phyloP scores from a whole-genome alignment of 2,329 filamentous ascomycete species.

The Verticillium nonalfalfae region DNA sequence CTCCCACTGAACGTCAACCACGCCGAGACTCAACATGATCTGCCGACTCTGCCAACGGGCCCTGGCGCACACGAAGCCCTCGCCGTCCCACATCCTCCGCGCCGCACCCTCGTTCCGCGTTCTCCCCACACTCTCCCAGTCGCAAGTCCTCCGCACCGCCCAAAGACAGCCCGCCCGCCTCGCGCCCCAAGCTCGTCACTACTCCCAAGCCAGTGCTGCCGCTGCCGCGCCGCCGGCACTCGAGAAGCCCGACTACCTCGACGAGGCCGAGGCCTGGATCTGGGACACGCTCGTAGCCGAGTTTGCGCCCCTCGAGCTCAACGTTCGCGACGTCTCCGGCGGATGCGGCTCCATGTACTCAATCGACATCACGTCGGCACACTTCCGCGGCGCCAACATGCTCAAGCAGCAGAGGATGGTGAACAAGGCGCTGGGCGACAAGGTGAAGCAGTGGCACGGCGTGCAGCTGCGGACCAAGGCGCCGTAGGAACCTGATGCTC shows the following conservation, averaged over 20 bases:
- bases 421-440: slow-evolving; percentile 65
- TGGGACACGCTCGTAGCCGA: slow-evolving; percentile 46
- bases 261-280: slow-evolving; percentile 51
- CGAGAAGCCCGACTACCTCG: slow-evolving; percentile 43
- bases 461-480: slow-evolving; percentile 70
- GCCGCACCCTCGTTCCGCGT: neutral
- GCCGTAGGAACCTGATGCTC: slow-evolving; percentile 20
- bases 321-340: slow-evolving; percentile 75
- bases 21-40: slow-evolving; percentile 3
- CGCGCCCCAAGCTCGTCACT: neutral
- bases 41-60: slow-evolving; percentile 11
- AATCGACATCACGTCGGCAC: slow-evolving; percentile 67
- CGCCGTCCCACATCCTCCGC: neutral
- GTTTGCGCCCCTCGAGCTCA: slow-evolving; percentile 43
- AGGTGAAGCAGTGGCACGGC: slow-evolving; percentile 78
- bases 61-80: slow-evolving; percentile 4
- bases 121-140: neutral
- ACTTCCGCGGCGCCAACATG: slow-evolving; percentile 64
- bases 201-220: neutral
- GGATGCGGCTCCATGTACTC: slow-evolving; percentile 86
- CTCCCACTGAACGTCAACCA: neutral
- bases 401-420: slow-evolving; percentile 81
- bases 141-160: neutral
- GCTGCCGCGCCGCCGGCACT: slow-evolving; percentile 10
- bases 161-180: neutral